These are phyloP conservation scores for Jacaranda mimosifolia DNA, from an alignment of 257 asterid species.

Conservation along the genomic window DNA sequence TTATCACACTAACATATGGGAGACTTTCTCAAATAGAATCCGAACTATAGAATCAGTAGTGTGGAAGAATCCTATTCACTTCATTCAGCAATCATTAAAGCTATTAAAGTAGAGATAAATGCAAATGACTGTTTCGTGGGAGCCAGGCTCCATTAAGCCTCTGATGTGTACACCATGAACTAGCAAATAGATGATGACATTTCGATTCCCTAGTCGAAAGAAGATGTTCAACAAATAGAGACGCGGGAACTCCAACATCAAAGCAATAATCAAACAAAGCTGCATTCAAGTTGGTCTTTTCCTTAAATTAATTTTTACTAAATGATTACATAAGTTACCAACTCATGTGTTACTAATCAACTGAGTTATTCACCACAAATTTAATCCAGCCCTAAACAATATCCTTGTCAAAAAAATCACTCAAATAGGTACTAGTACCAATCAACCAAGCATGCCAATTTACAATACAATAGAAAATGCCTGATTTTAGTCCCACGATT, in stretches of 20 bases:
- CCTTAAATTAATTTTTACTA: not conserved
- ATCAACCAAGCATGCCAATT: not conserved
- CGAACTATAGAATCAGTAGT: not conserved
- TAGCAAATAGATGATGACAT: not conserved
- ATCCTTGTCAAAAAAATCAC: not conserved
- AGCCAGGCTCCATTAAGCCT: not conserved
- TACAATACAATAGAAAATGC: not conserved
- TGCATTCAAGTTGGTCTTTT: not conserved
- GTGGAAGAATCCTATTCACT: not conserved
- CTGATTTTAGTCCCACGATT: not conserved
- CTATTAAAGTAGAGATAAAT: not conserved
- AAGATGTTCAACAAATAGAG: not conserved
- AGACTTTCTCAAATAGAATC: too few species aligned
- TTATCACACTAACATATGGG: too few species aligned
- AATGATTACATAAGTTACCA: not conserved
- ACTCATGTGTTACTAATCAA: not conserved
- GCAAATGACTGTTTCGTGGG: not conserved
- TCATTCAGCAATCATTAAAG: not conserved
- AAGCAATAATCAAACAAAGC: not conserved
- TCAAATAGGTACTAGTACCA: not conserved
- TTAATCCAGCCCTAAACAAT: not conserved
- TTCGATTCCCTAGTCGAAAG: not conserved
- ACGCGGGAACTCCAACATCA: not conserved
- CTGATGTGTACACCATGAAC: not conserved
- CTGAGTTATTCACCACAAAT: not conserved